Evolutionary conservation across 805 yeast species (phyloP), one percentile per base, ranked within the genome.

Genomic region (Candida pini): DNA sequence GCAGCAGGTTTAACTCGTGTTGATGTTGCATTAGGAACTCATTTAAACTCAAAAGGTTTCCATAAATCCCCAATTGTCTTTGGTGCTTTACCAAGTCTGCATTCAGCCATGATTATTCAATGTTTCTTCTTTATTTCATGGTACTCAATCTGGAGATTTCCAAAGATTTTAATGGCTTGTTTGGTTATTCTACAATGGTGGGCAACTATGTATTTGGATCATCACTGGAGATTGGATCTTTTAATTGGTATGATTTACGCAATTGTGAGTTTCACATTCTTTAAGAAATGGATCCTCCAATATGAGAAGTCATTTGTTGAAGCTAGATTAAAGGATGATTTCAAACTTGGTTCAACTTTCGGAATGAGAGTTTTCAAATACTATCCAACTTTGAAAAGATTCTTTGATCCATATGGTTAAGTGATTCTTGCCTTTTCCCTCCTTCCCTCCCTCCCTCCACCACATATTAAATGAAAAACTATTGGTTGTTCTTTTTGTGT

Each of bases 1-100:
- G 81, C 85, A 2, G 89, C 86, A 10, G 87, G 87, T 2, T 60
- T 80, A 28, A 72, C 76, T 3, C 61, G 85, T 30, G 78, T 76
- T n/a, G 85, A 79, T 49, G 56, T 69, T 19, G 78, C 77, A 17
- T 49, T 78, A 44, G 83, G 83, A 1, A 73, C 80, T 0, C 78
- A 76, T 49, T 44, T 78, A 38, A 71, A 73, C 45, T 65, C 79
- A 1, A 62, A 71, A 12, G 82, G 84, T 2, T 79, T 78, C 64
- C 83, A 78, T 52, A 68, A 70, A 47, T 66, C 76, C 6, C 86
- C 87, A 4, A 77, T 78, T 31, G 85, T 78, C 21, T 81, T 81
- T 62, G 86, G 82, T 18, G 97, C 97, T 1, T 65, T 73, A 47
- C 81, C 92, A 7, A 80, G 83, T 1, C 52, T 78, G 30, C 86